Evolutionary conservation across 1,139 yeast genomes (phyloP).

Genomic region (Saccharomycopsis hybrid): DNA sequence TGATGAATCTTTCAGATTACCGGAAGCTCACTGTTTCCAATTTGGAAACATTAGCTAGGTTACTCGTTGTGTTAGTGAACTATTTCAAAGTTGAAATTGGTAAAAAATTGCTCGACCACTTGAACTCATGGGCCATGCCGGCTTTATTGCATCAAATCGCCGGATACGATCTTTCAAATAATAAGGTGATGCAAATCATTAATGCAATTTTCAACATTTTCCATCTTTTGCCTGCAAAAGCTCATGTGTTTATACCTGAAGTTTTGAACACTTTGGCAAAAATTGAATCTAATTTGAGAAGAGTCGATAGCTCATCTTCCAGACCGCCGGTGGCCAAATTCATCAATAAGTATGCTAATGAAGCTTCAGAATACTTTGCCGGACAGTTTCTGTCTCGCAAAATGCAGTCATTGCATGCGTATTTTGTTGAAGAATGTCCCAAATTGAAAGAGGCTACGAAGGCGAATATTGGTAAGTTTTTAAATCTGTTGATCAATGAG

Average conservation of each 20-base stretch:
- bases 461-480: conserved; percentile 40
- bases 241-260: conserved; percentile 87
- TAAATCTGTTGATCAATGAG: conserved; percentile 38
- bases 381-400: conserved; percentile 62
- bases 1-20: conserved; percentile 91
- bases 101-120: conserved; percentile 81
- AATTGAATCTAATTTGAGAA: conserved; percentile 76
- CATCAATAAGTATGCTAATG: conserved; percentile 73
- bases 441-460: conserved; percentile 51
- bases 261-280: conserved; percentile 69
- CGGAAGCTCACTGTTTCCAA: conserved; percentile 86
- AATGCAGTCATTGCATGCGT: conserved; percentile 53
- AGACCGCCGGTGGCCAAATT: conserved; percentile 84
- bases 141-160: conserved; percentile 65
- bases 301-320: conserved; percentile 85
- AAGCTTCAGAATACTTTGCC: conserved; percentile 66
- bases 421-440: conserved; percentile 53
- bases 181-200: conserved; percentile 78
- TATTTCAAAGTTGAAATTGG: conserved; percentile 98
- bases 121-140: conserved; percentile 95
- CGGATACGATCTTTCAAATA: conserved; percentile 67
- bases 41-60: conserved; percentile 81
- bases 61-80: conserved; percentile 79
- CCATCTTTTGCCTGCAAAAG: conserved; percentile 87
- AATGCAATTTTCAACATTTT: conserved; percentile 89